Evolutionary conservation across 164 flowering plant genomes (phyloP).

Genomic region (Nymphaea thermarum): DNA sequence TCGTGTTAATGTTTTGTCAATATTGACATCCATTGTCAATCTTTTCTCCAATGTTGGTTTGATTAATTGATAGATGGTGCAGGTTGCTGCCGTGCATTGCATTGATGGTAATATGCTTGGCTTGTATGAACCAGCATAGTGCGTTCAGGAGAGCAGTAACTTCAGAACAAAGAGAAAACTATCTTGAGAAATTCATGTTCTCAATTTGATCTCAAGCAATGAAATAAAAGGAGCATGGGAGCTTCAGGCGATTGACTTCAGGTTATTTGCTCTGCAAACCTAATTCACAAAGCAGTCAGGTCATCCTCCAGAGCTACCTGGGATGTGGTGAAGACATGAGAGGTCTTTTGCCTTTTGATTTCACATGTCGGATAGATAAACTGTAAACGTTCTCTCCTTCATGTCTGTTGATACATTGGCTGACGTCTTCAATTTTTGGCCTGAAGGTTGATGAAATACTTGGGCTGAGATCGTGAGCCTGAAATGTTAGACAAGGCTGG

Average conservation of each 20-base stretch:
- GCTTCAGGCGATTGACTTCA: too few species aligned
- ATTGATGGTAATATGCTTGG: slow-evolving; percentile 75
- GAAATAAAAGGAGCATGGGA: not conserved
- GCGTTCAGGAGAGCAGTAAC: not conserved
- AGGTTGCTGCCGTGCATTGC: slow-evolving; percentile 54
- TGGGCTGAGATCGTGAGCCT: not conserved
- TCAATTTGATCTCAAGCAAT: not conserved
- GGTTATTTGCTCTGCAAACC: too few species aligned
- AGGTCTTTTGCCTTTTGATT: too few species aligned
- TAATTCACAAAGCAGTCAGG: too few species aligned
- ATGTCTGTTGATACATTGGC: not conserved
- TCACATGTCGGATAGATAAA: too few species aligned
- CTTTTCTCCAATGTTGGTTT: too few species aligned
- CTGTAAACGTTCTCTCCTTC: too few species aligned
- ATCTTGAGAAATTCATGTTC: not conserved
- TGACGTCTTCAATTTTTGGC: not conserved
- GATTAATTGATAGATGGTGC: slow-evolving; percentile 5
- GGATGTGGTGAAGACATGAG: too few species aligned
- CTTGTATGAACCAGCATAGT: slow-evolving; percentile 54
- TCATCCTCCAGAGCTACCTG: too few species aligned
- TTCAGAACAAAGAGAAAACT: not conserved
- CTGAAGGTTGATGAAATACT: not conserved
- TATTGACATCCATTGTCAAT: too few species aligned
- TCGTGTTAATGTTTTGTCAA: too few species aligned
- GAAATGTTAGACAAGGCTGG: not conserved